Conservation (phyloP, 306 rosid species). For the Rubus idaeus region DNA sequence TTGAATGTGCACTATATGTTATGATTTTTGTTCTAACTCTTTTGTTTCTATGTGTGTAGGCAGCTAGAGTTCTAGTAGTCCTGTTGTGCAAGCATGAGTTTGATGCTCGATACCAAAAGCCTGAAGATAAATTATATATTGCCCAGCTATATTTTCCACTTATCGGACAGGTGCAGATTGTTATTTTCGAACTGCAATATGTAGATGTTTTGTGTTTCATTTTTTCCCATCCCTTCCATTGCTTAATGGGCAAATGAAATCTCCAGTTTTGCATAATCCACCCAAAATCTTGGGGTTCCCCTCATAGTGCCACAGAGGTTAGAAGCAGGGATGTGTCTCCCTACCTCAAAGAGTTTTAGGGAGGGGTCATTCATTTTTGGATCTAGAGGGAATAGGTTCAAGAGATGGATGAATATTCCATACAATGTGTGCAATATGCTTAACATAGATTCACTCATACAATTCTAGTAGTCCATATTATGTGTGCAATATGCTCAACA, state of each 20-base stretch:
- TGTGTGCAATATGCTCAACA: neutral
- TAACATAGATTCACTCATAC: neutral
- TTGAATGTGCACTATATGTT: constrained; percentile 5
- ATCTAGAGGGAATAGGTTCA: too few relatives aligned
- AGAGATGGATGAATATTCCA: neutral
- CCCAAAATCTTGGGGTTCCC: neutral
- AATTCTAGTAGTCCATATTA: neutral
- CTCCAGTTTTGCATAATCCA: neutral
- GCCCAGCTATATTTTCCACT: constrained; percentile 98
- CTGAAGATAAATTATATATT: constrained; percentile 93
- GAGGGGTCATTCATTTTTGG: too few relatives aligned
- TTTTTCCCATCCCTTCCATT: neutral
- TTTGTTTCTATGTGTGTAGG: constrained; percentile 45
- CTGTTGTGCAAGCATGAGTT: constrained; percentile 96
- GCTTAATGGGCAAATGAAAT: neutral
- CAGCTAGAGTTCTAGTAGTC: constrained; percentile 91
- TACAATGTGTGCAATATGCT: neutral
- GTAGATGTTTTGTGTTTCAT: neutral
- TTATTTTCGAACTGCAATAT: constrained; percentile 9
- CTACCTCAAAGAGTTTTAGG: neutral
- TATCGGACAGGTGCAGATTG: constrained; percentile 72
- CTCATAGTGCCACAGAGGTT: neutral
- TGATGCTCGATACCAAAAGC: constrained; percentile 98
- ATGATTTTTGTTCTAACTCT: constrained; percentile 17
- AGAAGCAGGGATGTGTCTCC: neutral